Percentiles rank a stretch among this genome's conserved stretches.
Conservation (phyloP, 2,329 filamentous ascomycete species). For the Fusarium armeniacum region DNA sequence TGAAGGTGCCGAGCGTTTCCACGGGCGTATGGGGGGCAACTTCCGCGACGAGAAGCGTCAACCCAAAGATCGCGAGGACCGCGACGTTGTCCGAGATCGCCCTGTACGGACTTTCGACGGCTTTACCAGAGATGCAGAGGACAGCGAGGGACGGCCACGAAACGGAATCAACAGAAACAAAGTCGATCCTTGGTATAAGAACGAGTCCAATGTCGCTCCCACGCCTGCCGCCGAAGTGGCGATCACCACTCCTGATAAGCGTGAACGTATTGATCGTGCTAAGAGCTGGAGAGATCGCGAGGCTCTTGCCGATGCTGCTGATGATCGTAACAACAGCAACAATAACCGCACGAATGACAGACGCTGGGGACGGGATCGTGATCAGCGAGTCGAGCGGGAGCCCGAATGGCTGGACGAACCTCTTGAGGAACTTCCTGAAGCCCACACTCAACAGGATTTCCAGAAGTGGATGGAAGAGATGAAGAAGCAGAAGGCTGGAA, state of each 20-base stretch:
- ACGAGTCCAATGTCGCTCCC: conserved; percentile 57
- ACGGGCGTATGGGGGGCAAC: conserved; percentile 72
- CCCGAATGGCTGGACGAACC: conserved; percentile 92
- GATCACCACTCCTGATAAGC: conserved; percentile 56
- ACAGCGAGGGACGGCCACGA: conserved; percentile 70
- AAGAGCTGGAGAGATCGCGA: conserved; percentile 73
- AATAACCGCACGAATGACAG: conserved; percentile 62
- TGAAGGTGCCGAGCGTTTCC: conserved; percentile 79
- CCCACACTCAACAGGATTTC: conserved; percentile 90
- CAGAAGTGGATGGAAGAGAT: conserved; percentile 94
- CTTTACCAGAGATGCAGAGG: conserved; percentile 63
- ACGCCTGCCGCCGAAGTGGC: conserved; percentile 45
- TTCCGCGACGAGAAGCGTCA: conserved; percentile 60
- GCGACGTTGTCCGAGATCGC: conserved; percentile 65
- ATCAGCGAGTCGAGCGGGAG: conserved; percentile 78
- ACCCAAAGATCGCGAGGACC: conserved; percentile 68
- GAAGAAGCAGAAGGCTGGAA: conserved; percentile 73
- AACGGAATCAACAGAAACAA: conserved; percentile 76
- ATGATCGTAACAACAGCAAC: conserved; percentile 66
- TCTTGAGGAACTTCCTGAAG: conserved; percentile 75
- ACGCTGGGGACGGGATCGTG: conserved; percentile 70
- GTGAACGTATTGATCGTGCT: conserved; percentile 70
- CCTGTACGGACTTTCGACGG: conserved; percentile 65
- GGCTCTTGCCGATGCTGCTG: conserved; percentile 57
- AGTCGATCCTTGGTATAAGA: conserved; percentile 82